These are phyloP conservation scores for Xanthoparmelia taractica DNA, from an alignment of 495 filamentous ascomycete species.

Conservation along the genomic window DNA sequence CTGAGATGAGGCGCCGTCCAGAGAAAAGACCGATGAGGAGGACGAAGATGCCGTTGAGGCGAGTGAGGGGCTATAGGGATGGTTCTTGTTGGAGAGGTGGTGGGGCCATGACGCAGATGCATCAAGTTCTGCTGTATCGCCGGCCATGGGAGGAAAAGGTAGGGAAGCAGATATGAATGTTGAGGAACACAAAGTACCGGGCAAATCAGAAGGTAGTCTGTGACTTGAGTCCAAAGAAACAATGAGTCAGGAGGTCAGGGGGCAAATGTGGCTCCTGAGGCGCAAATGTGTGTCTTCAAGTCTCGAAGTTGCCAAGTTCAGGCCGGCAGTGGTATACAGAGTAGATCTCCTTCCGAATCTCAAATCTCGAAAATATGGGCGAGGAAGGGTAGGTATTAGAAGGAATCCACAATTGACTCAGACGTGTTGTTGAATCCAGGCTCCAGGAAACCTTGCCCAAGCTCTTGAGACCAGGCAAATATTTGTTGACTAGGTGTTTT, in stretches of 20 bases:
- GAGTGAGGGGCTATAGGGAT: slow-evolving; percentile 60
- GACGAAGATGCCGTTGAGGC: slow-evolving; percentile 67
- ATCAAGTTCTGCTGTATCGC: slow-evolving; percentile 19
- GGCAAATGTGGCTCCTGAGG: slow-evolving; percentile 15
- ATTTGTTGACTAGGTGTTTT: slow-evolving; percentile 11
- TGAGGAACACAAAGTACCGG: slow-evolving; percentile 1
- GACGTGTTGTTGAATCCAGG: slow-evolving; percentile 8
- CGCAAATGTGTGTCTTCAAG: slow-evolving; percentile 2
- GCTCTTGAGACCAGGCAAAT: slow-evolving; percentile 14
- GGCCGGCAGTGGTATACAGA: background rate
- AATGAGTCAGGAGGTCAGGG: slow-evolving; percentile 13
- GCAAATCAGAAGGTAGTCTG: background rate
- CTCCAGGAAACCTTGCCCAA: slow-evolving; percentile 9
- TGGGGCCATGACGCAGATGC: slow-evolving; percentile 20
- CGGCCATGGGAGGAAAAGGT: slow-evolving; percentile 21
- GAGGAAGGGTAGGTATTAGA: slow-evolving; percentile 1
- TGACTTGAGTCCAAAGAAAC: background rate
- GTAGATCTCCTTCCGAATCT: background rate
- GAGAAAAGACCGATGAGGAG: slow-evolving; percentile 71
- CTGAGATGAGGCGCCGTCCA: slow-evolving; percentile 55
- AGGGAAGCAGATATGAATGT: background rate
- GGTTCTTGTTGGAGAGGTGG: slow-evolving; percentile 18
- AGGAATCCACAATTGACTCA: background rate
- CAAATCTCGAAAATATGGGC: slow-evolving; percentile 4
- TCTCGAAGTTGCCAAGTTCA: background rate